phyloP scores from a whole-genome alignment of 148 eudicot species.

The Fagopyrum esculentum region DNA sequence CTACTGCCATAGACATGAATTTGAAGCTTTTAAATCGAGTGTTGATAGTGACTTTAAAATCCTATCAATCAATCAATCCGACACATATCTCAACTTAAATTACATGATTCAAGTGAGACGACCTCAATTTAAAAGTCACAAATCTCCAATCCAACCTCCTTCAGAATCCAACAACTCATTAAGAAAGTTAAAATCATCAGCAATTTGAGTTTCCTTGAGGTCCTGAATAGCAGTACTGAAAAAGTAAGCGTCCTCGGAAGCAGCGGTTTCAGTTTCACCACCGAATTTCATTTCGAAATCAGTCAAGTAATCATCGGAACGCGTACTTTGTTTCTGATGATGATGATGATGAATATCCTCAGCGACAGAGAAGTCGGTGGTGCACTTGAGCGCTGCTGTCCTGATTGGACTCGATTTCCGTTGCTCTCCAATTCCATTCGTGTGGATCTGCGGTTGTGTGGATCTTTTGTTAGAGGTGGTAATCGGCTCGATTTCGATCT shows the following conservation, averaged over 20 bases:
- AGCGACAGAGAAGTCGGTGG: conserved; percentile 10
- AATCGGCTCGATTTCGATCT: neutral
- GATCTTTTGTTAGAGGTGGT: neutral
- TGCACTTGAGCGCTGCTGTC: conserved; percentile 11
- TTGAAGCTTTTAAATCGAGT: no score
- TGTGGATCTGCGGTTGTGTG: neutral
- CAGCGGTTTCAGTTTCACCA: neutral
- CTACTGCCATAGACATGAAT: no score
- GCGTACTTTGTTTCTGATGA: neutral
- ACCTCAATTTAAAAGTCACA: neutral
- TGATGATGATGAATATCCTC: neutral
- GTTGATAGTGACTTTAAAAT: no score
- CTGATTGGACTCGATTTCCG: conserved; percentile 7
- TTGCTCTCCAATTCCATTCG: neutral
- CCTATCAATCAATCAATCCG: neutral
- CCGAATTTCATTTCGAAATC: neutral
- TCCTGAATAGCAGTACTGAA: neutral
- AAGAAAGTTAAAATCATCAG: conserved; percentile 4
- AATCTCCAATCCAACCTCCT: conserved; percentile 11
- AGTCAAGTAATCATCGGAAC: neutral
- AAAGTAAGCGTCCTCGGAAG: neutral
- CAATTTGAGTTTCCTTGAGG: neutral
- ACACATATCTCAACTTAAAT: neutral
- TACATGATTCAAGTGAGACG: neutral
- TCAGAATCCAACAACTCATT: conserved; percentile 8